Evolutionary conservation across 805 yeast genomes (phyloP), one percentile per base, ranked within the genome.

Genomic region (Metschnikowia lochheadii): DNA sequence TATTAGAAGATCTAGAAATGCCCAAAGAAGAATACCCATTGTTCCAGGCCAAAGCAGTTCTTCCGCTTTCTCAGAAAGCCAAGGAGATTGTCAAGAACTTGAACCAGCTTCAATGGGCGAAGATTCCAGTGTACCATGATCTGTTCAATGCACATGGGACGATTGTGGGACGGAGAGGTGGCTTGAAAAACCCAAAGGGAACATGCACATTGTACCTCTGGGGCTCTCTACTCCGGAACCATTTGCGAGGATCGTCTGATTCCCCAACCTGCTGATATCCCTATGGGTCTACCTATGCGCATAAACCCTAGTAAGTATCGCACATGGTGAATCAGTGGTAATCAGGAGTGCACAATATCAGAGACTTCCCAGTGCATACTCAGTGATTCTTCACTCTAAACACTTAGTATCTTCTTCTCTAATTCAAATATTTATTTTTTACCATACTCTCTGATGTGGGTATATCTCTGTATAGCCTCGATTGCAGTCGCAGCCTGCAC

Each of bases 91-190:
- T 80, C 33, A 63, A 73, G 2, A 78, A 80, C 54, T 70, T 91
- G 62, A 87, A 88, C 64, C 58, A 65, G 18, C 63, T 92, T 21
- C 74, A 77, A 2, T 91, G 97, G 96, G 71, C 80, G 44, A 89
- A 91, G 62, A 77, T 87, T 40, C 87, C 94, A 0, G 84, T 85
- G 1, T 82, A 80, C 56, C 74, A 91, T 43, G 84, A 82, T 54
- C 77, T 85, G 15, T 72, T 85, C 61, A 89, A 90, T 64, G 83
- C 97, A 0, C 98, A 91, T 62, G 96, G 87, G 52, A 87, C 87
- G 3, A 87, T 92, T 48, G 87, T 89, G 15, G 89, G 92, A 15
- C 76, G 98, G 55, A 75, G 83, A 50, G 90, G 90, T 0, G 68
- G 81, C 2, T 63, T 67, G 33, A 72, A 71, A 20, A 75, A 78